phyloP scores from a whole-genome alignment of 2,329 filamentous ascomycete genomes.

The Onygenales sp. region DNA sequence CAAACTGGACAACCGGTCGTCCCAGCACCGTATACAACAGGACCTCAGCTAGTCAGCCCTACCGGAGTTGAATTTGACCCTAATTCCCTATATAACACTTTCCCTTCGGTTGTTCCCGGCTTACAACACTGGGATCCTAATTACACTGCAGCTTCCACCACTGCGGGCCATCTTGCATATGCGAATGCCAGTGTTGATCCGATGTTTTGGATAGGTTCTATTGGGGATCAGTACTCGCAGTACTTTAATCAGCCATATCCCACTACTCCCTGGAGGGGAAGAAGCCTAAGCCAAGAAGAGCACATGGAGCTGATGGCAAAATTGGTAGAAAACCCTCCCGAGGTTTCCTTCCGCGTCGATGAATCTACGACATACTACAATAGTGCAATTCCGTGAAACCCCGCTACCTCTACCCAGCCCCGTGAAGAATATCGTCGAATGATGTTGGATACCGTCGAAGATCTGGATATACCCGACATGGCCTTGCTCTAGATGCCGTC shows the following conservation, averaged over 20 bases:
- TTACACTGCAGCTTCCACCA: conserved; percentile 28
- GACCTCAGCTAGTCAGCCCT: conserved; percentile 10
- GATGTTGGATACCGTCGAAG: no score
- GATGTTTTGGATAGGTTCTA: conserved; percentile 34
- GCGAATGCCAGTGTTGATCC: conserved; percentile 25
- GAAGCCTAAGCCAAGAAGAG: conserved; percentile 68
- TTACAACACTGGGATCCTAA: conserved; percentile 34
- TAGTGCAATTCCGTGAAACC: conserved; percentile 13
- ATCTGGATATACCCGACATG: no score
- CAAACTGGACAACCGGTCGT: background rate
- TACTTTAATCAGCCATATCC: conserved; percentile 38
- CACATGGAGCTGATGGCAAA: conserved; percentile 75
- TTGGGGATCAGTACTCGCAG: conserved; percentile 39
- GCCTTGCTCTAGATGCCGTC: no score
- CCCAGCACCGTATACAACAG: background rate
- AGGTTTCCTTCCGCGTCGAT: conserved; percentile 32
- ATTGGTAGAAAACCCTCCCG: conserved; percentile 52
- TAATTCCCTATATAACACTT: conserved; percentile 28
- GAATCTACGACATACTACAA: conserved; percentile 35
- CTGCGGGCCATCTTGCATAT: conserved; percentile 25
- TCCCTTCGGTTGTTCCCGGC: conserved; percentile 31
- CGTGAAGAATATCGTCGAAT: no score
- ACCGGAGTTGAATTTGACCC: conserved; percentile 25
- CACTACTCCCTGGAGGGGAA: conserved; percentile 44
- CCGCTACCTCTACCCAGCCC: background rate